phyloP scores from a whole-genome alignment of 148 eudicot species.

The Rhododendron vialii region DNA sequence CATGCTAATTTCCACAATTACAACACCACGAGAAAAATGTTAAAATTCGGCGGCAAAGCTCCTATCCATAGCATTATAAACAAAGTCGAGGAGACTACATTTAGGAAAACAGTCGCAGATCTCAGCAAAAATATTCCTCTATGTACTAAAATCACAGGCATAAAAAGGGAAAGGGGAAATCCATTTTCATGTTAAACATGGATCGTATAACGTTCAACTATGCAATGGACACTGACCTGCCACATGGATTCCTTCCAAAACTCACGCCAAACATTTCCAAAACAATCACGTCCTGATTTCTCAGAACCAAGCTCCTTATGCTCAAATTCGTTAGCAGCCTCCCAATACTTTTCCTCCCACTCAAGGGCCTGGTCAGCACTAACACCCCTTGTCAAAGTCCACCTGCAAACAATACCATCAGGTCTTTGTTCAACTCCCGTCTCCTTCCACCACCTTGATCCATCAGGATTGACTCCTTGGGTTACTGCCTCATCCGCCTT shows the following conservation, averaged over 20 bases:
- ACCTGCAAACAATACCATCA: conserved; percentile 74
- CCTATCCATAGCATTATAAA: background rate
- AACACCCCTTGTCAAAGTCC: conserved; percentile 81
- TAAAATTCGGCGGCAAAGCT: background rate
- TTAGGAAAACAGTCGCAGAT: background rate
- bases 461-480: conserved; percentile 55
- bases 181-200: background rate
- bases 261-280: conserved; percentile 87
- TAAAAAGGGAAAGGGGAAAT: background rate
- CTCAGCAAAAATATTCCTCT: background rate
- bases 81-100: background rate
- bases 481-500: conserved; percentile 29
- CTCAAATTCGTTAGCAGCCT: conserved; percentile 77
- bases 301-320: conserved; percentile 90
- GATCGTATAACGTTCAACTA: background rate
- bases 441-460: conserved; percentile 91
- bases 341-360: conserved; percentile 97
- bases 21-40: background rate
- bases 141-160: background rate
- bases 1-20: background rate
- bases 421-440: conserved; percentile 67
- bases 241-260: conserved; percentile 90
- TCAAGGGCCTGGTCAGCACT: conserved; percentile 69
- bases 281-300: conserved; percentile 90
- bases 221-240: conserved; percentile 43